Percentiles rank a stretch among this genome's conserved stretches.
phyloP scores from a whole-genome alignment of 768 basidiomycete genomes.

The Russula brevipes region DNA sequence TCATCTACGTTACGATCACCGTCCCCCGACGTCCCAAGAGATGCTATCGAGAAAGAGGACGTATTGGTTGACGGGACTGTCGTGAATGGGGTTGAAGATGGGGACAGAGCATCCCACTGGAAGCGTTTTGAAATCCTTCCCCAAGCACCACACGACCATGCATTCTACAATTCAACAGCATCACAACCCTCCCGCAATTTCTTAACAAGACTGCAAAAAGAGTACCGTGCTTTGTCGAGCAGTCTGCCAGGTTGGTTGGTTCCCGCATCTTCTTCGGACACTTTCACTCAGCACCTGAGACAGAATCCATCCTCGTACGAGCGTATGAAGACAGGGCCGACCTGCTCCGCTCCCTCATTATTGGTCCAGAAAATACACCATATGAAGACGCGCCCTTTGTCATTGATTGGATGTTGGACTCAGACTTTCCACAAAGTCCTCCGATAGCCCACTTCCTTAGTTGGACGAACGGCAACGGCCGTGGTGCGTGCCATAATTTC shows the following conservation, averaged over 20 bases:
- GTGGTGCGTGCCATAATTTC: slow-evolving; percentile 46
- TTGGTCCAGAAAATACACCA: slow-evolving; percentile 92
- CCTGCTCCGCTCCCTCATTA: slow-evolving; percentile 80
- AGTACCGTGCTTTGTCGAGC: slow-evolving; percentile 72
- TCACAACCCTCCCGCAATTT: slow-evolving; percentile 69
- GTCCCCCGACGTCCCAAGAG: slow-evolving; percentile 32
- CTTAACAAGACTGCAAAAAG: slow-evolving; percentile 68
- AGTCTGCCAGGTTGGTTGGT: slow-evolving; percentile 70
- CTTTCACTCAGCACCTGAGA: slow-evolving; percentile 11
- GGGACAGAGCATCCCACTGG: slow-evolving; percentile 49
- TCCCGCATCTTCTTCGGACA: not conserved
- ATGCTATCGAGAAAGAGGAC: slow-evolving; percentile 29
- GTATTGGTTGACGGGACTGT: slow-evolving; percentile 30
- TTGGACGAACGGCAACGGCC: slow-evolving; percentile 91
- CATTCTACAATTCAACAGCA: slow-evolving; percentile 59
- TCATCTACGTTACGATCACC: slow-evolving; percentile 23
- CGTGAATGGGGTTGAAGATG: slow-evolving; percentile 25
- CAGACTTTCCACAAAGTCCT: slow-evolving; percentile 75
- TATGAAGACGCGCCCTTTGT: slow-evolving; percentile 93
- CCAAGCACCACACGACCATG: slow-evolving; percentile 75
- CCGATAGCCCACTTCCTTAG: slow-evolving; percentile 87
- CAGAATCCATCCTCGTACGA: slow-evolving; percentile 83
- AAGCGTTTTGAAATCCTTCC: slow-evolving; percentile 77
- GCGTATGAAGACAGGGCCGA: slow-evolving; percentile 88
- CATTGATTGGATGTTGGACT: slow-evolving; percentile 89